phyloP scores from a whole-genome alignment of 208 protist species.

The Wallacemonas sp. region DNA sequence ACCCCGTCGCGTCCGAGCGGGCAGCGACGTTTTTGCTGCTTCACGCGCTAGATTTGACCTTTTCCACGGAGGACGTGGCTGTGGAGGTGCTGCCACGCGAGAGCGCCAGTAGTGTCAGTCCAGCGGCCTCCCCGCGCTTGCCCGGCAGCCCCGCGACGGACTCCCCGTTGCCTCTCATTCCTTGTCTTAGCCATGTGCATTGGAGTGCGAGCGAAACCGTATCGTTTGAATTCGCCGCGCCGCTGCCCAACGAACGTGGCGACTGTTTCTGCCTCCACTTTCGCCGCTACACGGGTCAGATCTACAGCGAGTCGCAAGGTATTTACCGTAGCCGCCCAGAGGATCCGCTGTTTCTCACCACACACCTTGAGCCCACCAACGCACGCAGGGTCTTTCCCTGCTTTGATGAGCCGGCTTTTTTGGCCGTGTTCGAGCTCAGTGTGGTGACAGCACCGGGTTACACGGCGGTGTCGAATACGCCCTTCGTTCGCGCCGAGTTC shows the following conservation, averaged over 20 bases:
- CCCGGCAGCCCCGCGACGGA: neutral
- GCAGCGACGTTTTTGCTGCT: slow-evolving; percentile 34
- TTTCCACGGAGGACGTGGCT: slow-evolving; percentile 18
- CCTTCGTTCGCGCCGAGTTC: slow-evolving; percentile 30
- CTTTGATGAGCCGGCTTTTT: slow-evolving; percentile 70
- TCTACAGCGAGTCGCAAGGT: slow-evolving; percentile 28
- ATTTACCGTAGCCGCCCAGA: slow-evolving; percentile 38
- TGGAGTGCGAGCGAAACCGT: slow-evolving; percentile 33
- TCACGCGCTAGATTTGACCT: slow-evolving; percentile 35
- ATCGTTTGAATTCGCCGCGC: slow-evolving; percentile 30
- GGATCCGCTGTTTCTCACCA: slow-evolving; percentile 45
- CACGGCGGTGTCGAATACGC: slow-evolving; percentile 55
- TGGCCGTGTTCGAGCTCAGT: slow-evolving; percentile 55
- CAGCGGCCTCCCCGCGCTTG: neutral
- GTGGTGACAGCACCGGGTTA: slow-evolving; percentile 31
- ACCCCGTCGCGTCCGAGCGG: neutral
- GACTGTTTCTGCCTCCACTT: slow-evolving; percentile 38
- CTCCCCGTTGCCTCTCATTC: neutral
- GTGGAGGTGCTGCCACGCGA: slow-evolving; percentile 15
- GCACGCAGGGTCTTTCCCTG: slow-evolving; percentile 64
- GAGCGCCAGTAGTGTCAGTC: neutral
- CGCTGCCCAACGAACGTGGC: slow-evolving; percentile 33
- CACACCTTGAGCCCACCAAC: slow-evolving; percentile 65
- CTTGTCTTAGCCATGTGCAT: slow-evolving; percentile 17
- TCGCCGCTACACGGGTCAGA: slow-evolving; percentile 37